Evolutionary conservation across 768 basidiomycete genomes (phyloP), one percentile per base, ranked within the genome.

Genomic region (Myochromella boudieri): DNA sequence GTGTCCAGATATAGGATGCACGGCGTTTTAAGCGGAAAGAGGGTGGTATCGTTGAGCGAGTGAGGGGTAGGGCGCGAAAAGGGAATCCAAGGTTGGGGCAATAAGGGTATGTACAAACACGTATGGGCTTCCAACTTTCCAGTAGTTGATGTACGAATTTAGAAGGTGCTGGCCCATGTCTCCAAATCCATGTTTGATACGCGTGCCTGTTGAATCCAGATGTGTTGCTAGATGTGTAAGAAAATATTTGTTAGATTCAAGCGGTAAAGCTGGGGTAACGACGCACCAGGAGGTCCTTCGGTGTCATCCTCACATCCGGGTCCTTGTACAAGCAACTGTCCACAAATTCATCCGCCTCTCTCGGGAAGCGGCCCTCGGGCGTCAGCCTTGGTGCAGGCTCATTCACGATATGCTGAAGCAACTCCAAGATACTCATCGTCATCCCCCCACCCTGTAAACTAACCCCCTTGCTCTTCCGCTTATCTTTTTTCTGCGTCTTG

Each of bases 381-480:
- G 84, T 85, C 54, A 99, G 67, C 60, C 81, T 76, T 32, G 97
- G 97, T 21, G 97, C 95, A 48, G 95, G 93, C 69, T 98, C 97
- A 61, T 98, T 97, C 42, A 99, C 97, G 58, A 99, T 98, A 63
- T 97, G 93, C 63, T 98, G 97, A 52, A 99, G 70, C 42, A 99
- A 67, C 70, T 99, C 97, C 55, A 99, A 69, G 66, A 99, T 98
- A 59, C 87, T 91, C 95, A 99, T 97, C 55, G 93, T 97, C 87
- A 92, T 94, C 24, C 88, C 90, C 1, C 92, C 91, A 28, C 95
- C 95, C 63, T 95, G 92, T 54, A 97, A 68, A 56, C 86, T 90
- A 46, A 97, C 95, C 38, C 95, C 95, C 58, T 83, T 88, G 62
- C 87, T 91, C 79, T 91, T 92, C 60, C 87, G 73, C 67, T 86